Evolutionary conservation across 495 filamentous ascomycete genomes (phyloP).

Genomic region (Neurospora sp.): DNA sequence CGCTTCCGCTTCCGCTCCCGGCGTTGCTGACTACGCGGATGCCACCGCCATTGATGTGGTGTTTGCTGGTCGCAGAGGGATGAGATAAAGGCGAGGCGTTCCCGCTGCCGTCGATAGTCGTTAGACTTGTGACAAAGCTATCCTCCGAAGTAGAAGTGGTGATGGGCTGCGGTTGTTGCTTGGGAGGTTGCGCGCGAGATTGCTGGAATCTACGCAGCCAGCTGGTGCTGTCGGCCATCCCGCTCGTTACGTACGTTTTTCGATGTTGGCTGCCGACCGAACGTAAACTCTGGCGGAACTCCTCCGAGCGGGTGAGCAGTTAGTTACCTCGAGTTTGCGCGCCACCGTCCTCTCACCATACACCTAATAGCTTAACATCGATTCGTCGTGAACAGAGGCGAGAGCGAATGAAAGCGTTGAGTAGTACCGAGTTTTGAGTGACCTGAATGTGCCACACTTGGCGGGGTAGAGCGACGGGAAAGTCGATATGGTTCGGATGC

Average conservation of each 20-base stretch:
- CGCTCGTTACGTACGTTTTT: not conserved
- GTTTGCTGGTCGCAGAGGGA: not conserved
- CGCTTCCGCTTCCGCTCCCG: not conserved
- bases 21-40: not conserved
- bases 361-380: not conserved
- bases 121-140: not conserved
- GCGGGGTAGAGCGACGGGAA: not conserved
- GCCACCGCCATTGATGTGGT: not conserved
- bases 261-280: not conserved
- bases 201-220: slow-evolving; percentile 19
- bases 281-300: not conserved
- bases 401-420: not conserved
- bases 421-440: not conserved
- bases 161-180: not conserved
- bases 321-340: not conserved
- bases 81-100: not conserved
- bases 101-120: not conserved
- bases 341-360: not conserved
- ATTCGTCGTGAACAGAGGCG: not conserved
- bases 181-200: slow-evolving; percentile 5
- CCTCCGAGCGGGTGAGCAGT: not conserved
- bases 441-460: not conserved
- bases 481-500: not conserved
- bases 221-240: slow-evolving; percentile 21
- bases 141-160: not conserved